Percentiles rank a stretch among this genome's conserved stretches.
These are phyloP conservation scores for Lactuca saligna DNA, from an alignment of 129 eudicot species.

Conservation along the genomic window DNA sequence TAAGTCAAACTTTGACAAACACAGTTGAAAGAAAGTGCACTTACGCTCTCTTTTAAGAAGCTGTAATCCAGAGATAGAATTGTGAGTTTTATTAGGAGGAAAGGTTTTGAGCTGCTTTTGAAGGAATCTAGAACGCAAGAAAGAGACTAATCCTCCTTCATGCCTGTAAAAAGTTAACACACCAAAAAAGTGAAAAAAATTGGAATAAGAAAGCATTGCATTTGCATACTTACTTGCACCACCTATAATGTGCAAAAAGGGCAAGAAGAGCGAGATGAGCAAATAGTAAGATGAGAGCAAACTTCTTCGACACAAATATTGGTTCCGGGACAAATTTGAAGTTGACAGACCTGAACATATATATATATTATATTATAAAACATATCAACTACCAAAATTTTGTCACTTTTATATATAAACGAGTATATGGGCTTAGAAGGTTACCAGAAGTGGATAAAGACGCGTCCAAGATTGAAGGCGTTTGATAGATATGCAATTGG, in stretches of 20 bases:
- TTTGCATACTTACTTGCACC: conserved; percentile 82
- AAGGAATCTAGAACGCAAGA: conserved; percentile 45
- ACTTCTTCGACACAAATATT: conserved; percentile 64
- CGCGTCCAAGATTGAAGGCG: conserved; percentile 95
- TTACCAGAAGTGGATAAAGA: conserved; percentile 94
- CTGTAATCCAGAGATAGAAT: conserved; percentile 28
- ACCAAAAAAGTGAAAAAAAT: not conserved
- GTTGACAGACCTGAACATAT: conserved; percentile 83
- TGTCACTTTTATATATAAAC: not conserved
- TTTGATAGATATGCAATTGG: conserved; percentile 79
- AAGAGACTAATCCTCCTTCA: conserved; percentile 76
- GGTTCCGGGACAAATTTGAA: conserved; percentile 91
- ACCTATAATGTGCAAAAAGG: conserved; percentile 68
- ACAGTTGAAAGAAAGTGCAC: conserved; percentile 11
- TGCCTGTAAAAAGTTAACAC: conserved; percentile 44
- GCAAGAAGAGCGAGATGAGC: conserved; percentile 64
- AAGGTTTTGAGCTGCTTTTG: conserved; percentile 43
- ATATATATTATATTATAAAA: not conserved
- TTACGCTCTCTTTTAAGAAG: conserved; percentile 60
- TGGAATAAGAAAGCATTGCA: conserved; percentile 7
- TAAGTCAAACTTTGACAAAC: too few species aligned
- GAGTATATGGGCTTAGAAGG: conserved; percentile 15
- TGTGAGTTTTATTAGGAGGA: conserved; percentile 24
- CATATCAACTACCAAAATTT: not conserved
- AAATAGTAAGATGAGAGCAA: conserved; percentile 64